Percentiles rank a stretch among this genome's conserved stretches.
phyloP scores from a whole-genome alignment of 2,329 filamentous ascomycete genomes.

The Phoma sp. region DNA sequence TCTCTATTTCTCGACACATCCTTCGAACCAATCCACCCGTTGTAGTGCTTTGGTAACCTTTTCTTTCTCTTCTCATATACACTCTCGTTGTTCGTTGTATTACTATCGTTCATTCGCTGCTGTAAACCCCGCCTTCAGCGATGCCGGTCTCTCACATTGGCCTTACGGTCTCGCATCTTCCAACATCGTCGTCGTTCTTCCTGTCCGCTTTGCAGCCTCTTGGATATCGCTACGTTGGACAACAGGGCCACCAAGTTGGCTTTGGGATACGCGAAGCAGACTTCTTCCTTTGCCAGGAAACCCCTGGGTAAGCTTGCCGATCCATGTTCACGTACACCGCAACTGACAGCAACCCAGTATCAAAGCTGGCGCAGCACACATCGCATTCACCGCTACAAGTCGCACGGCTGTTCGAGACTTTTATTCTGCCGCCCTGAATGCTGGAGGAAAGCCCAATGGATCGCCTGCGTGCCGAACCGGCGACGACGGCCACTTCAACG shows the following conservation, averaged over 20 bases:
- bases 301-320: slow-evolving; percentile 57
- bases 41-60: slow-evolving; percentile 11
- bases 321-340: slow-evolving; percentile 22
- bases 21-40: background rate
- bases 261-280: slow-evolving; percentile 66
- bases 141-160: slow-evolving; percentile 70
- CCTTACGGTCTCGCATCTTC: slow-evolving; percentile 76
- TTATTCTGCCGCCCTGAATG: slow-evolving; percentile 71
- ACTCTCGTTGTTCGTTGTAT: slow-evolving; percentile 15
- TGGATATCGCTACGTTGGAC: slow-evolving; percentile 73
- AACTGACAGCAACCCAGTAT: slow-evolving; percentile 41
- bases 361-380: slow-evolving; percentile 63
- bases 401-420: slow-evolving; percentile 72
- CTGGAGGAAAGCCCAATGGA: slow-evolving; percentile 66
- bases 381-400: slow-evolving; percentile 73
- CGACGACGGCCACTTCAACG: slow-evolving; percentile 65
- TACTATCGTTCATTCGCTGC: slow-evolving; percentile 22
- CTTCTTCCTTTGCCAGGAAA: slow-evolving; percentile 69
- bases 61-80: slow-evolving; percentile 11
- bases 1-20: slow-evolving; percentile 16
- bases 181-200: slow-evolving; percentile 83
- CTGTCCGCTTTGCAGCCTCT: slow-evolving; percentile 78
- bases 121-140: slow-evolving; percentile 4
- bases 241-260: slow-evolving; percentile 66
- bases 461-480: slow-evolving; percentile 61